phyloP scores from a whole-genome alignment of 1,139 yeast species.

The Yamadazyma trypodendri region DNA sequence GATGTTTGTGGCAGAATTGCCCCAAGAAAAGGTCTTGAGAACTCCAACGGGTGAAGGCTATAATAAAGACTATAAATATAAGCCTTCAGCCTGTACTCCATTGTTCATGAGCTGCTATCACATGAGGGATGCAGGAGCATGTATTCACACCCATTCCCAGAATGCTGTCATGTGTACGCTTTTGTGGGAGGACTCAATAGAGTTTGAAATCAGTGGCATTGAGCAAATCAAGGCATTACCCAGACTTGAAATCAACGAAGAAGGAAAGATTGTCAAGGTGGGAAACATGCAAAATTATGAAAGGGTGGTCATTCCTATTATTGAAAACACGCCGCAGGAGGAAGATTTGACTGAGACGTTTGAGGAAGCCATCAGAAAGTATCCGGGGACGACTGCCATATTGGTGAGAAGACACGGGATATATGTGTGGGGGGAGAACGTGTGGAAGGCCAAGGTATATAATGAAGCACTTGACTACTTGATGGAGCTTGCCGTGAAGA shows the following conservation, averaged over 20 bases:
- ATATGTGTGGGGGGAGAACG: conserved; percentile 91
- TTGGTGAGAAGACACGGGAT: conserved; percentile 92
- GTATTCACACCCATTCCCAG: conserved; percentile 94
- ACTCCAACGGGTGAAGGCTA: conserved; percentile 53
- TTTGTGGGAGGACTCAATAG: conserved; percentile 57
- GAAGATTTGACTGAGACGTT: conserved; percentile 76
- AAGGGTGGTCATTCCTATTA: conserved; percentile 79
- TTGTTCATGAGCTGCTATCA: conserved; percentile 76
- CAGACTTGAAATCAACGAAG: conserved; percentile 27
- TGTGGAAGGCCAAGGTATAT: conserved; percentile 90
- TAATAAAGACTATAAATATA: conserved; percentile 49
- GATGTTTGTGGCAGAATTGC: conserved; percentile 71
- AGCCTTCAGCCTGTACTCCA: conserved; percentile 94
- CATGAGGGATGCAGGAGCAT: conserved; percentile 79
- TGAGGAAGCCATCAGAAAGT: conserved; percentile 58
- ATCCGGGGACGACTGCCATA: conserved; percentile 82
- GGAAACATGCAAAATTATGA: conserved; percentile 76
- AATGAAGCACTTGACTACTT: conserved; percentile 92
- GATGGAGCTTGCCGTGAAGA: conserved; percentile 79
- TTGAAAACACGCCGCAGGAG: conserved; percentile 87
- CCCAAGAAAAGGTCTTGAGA: conserved; percentile 54
- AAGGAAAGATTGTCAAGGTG: conserved; percentile 51
- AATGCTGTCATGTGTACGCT: conserved; percentile 80
- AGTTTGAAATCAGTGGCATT: conserved; percentile 72
- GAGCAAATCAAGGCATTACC: conserved; percentile 96